These are phyloP conservation scores for Colletotrichum magnum DNA, from an alignment of 2,329 filamentous ascomycete species.

Conservation along the genomic window DNA sequence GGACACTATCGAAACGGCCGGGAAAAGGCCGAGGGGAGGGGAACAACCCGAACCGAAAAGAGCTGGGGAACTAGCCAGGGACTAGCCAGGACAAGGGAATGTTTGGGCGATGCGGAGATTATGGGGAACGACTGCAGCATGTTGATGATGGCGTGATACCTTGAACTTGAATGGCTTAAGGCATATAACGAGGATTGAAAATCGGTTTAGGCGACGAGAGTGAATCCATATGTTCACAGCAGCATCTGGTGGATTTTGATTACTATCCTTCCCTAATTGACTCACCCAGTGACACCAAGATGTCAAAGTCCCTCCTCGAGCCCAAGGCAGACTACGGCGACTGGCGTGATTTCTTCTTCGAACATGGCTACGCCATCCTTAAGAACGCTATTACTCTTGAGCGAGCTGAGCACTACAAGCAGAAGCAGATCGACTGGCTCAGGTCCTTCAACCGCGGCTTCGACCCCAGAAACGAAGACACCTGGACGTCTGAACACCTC, in stretches of 20 bases:
- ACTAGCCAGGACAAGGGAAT: neutral
- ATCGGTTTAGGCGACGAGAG: neutral
- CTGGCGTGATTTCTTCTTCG: conserved; percentile 60
- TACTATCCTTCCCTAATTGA: no score
- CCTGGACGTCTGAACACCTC: conserved; percentile 60
- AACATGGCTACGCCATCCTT: conserved; percentile 57
- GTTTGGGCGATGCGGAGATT: neutral
- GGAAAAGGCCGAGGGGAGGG: neutral
- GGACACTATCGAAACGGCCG: neutral
- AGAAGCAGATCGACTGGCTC: conserved; percentile 59
- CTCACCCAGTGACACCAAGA: neutral
- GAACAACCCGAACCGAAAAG: conserved; percentile 8
- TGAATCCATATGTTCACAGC: no score
- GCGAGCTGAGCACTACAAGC: conserved; percentile 54
- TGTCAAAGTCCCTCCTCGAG: conserved; percentile 19
- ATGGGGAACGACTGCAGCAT: neutral
- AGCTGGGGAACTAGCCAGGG: neutral
- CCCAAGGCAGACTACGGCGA: conserved; percentile 26
- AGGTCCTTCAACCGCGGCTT: conserved; percentile 57
- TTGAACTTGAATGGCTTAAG: no score
- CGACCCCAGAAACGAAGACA: conserved; percentile 53
- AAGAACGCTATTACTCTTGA: conserved; percentile 55
- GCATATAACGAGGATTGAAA: neutral
- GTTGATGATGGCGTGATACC: no score
- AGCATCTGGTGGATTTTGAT: no score